Evolutionary conservation across 495 filamentous ascomycete genomes (phyloP).

Genomic region (Aspergillus wentii): DNA sequence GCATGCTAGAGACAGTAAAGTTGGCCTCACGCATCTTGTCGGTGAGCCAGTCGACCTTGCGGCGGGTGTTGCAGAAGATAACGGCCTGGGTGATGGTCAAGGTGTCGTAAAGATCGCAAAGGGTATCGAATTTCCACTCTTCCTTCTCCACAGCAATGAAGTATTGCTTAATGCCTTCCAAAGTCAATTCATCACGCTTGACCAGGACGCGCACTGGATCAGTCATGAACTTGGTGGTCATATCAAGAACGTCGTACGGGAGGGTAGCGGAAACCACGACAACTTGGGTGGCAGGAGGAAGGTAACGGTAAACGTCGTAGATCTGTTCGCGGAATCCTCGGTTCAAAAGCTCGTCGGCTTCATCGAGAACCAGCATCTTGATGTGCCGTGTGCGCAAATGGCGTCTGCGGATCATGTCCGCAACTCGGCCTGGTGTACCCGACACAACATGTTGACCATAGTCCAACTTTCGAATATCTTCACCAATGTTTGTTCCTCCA

Average conservation of each 20-base stretch:
- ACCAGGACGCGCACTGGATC: constrained; percentile 98
- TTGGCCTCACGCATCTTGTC: constrained; percentile 98
- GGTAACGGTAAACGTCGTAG: constrained; percentile 97
- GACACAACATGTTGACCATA: constrained; percentile 97
- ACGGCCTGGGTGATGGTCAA: constrained; percentile 98
- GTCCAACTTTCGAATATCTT: constrained; percentile 95
- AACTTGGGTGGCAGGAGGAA: constrained; percentile 94
- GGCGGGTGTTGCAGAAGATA: constrained; percentile 99
- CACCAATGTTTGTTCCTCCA: constrained; percentile 93
- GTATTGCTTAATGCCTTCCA: constrained; percentile 98
- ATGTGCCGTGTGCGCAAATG: constrained; percentile 90
- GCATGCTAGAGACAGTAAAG: constrained; percentile 98
- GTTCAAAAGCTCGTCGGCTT: constrained; percentile 89
- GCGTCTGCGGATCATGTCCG: constrained; percentile 97
- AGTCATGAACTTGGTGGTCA: constrained; percentile 99
- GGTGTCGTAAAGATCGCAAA: constrained; percentile 98
- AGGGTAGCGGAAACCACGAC: constrained; percentile 97
- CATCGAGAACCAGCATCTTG: constrained; percentile 99
- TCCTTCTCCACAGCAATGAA: constrained; percentile 99
- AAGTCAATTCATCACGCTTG: constrained; percentile 97
- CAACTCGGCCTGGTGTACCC: constrained; percentile 91
- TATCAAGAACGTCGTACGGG: constrained; percentile 95
- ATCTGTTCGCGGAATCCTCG: constrained; percentile 98
- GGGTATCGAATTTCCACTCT: constrained; percentile 99
- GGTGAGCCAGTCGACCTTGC: constrained; percentile 99